Evolutionary conservation across 2,329 filamentous ascomycete genomes (phyloP).

Genomic region (Sclerotinia glacialis): DNA sequence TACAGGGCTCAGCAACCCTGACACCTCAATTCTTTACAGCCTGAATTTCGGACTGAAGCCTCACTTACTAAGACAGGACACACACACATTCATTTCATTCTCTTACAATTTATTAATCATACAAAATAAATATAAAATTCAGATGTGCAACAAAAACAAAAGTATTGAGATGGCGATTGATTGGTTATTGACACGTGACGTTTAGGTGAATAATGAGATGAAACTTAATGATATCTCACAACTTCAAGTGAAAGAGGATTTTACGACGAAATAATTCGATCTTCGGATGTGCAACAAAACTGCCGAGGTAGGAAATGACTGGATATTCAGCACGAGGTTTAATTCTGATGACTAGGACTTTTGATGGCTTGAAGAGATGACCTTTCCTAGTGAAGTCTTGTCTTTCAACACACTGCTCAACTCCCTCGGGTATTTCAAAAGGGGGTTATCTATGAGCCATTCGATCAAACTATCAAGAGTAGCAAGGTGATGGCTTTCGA

Average conservation of each 20-base stretch:
- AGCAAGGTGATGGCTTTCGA: not conserved
- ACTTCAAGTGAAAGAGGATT: no score
- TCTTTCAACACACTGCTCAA: not conserved
- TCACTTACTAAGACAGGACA: no score
- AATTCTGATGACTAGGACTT: not conserved
- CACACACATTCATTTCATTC: no score
- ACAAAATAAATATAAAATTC: no score
- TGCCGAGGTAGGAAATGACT: fast-evolving
- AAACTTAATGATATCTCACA: not conserved
- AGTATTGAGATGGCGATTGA: not conserved
- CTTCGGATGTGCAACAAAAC: no score
- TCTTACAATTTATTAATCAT: no score
- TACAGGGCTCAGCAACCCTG: no score
- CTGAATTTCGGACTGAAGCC: no score
- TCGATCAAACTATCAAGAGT: not conserved
- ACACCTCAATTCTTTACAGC: no score
- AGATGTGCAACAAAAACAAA: not conserved
- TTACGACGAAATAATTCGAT: no score
- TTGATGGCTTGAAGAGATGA: not conserved
- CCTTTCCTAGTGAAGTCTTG: not conserved
- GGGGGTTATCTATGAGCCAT: not conserved
- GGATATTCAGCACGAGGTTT: not conserved
- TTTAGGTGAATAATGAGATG: not conserved
- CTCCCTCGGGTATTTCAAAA: not conserved
- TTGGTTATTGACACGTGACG: no score